Base-by-base conservation (phyloP, 805 yeast genomes). In the Starmera amethionina region DNA sequence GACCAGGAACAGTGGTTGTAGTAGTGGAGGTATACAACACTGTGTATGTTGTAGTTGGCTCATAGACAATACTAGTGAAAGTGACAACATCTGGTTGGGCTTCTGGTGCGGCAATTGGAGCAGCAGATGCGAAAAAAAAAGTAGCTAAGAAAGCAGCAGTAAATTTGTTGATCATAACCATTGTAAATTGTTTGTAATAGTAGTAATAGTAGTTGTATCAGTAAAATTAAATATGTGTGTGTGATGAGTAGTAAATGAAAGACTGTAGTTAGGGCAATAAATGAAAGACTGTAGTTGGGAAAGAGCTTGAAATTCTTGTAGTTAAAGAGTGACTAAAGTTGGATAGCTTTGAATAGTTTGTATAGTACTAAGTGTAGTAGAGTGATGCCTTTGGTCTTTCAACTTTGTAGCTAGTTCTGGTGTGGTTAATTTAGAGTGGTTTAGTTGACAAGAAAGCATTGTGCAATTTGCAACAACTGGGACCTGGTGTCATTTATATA, bases 201-300 rank as follows among this genome's bases (percentile, higher is more conserved):
- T 30, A 30, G 35, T 10, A 18, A 29, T 16, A 31, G 12, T 18
- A 19, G 13, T 22, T 31, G 19, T 35, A 36, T 8, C 25, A 37
- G 19, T 30, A 36, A 9, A 5, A 34, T 13, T 28, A 35, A 47
- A 40, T 25, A 52, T 45, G 33, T 43, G 52, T 42, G 44, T 40
- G 43, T 41, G 10, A 13, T 10, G 11, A 8, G 7, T 8, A 13
- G 7, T 18, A 18, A 53, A 47, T 39, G 48, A 44, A 40, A 38
- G 52, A 43, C 48, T 34, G 40, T 45, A 50, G 53, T 48, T 50
- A 48, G 49, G 22, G 38, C 38, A 8, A 15, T 18, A 12, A 51
- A 48, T 28, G 58, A 52, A 42, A 40, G 57, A 54, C 56, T 38
- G 40, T 49, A 51, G 58, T 54, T 52, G 51, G 56, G 25, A 35